These are phyloP conservation scores for Xerocomellus intermedius DNA, from an alignment of 768 basidiomycete genomes.

Conservation along the genomic window DNA sequence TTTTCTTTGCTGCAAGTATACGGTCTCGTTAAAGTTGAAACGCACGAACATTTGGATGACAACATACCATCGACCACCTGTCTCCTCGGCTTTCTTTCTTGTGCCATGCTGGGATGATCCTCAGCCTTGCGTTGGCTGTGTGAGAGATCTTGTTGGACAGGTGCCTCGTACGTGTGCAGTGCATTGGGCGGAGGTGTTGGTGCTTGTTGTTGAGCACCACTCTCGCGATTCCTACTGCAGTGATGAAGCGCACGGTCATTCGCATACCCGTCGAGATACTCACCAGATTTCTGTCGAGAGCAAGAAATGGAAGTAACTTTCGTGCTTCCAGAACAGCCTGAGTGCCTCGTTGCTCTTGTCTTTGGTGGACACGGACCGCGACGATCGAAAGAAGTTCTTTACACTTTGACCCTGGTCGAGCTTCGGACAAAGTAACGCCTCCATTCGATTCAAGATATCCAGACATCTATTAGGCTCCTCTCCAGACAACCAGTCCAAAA, in stretches of 20 bases:
- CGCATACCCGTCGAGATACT: background rate
- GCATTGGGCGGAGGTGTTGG: too few species aligned
- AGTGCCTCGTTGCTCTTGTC: background rate
- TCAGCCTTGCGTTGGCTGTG: too few species aligned
- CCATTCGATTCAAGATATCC: constrained; percentile 9
- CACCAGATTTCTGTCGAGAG: constrained; percentile 13
- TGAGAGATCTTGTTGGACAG: too few species aligned
- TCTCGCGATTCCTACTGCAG: constrained; percentile 1
- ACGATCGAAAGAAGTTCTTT: background rate
- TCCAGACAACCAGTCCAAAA: background rate
- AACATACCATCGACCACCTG: background rate
- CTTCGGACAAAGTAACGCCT: background rate
- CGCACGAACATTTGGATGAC: too few species aligned
- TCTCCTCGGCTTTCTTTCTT: background rate
- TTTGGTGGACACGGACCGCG: too few species aligned
- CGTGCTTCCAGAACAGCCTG: background rate
- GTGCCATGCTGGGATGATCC: background rate
- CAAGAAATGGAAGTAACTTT: constrained; percentile 12
- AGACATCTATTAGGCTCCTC: constrained; percentile 4
- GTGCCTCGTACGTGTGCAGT: background rate
- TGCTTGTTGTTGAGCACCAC: background rate
- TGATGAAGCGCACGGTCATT: background rate
- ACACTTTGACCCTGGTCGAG: background rate
- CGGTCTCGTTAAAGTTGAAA: background rate
- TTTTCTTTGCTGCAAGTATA: background rate